Evolutionary conservation across 495 filamentous ascomycete genomes (phyloP), one percentile per base, ranked within the genome.

Genomic region (Trypethelium eluteriae): DNA sequence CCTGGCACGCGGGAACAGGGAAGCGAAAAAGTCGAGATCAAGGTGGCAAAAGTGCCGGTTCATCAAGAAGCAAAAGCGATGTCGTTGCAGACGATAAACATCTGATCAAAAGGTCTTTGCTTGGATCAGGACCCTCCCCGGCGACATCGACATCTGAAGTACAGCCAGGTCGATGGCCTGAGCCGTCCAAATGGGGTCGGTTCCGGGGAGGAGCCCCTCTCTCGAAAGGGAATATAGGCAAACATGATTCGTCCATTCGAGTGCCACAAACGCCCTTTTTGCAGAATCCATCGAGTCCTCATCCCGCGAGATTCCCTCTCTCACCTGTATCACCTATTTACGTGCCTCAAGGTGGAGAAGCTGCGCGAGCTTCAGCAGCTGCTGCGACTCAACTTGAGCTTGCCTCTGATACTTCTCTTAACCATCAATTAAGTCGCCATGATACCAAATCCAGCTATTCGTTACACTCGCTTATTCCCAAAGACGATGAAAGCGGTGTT

Each of bases 11-110:
- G 6, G 53, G 53, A 59, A 59, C 53, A 11, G 53, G 53, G 7
- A 59, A 59, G 53, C 53, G 53, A 59, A 59, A 59, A 59, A 59
- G 53, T 18, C 11, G 53, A 32, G 53, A 59, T 36, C 53, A 59
- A 34, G 32, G 53, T 59, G 32, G 53, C 53, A 59, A 59, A 36
- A 2, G 5, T 6, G 2, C 18, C 6, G 32, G 53, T 10, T 32
- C 53, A 7, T 59, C 53, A 18, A 59, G 32, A 0, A 34, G 53
- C 32, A 59, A 36, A 32, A 34, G 32, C 14, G 53, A 59, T 36
- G 49, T 5, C 16, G n/a, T 53, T 16, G 53, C 53, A 4, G 53
- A 59, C 18, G 53, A 59, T 14, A 59, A 59, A 59, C 10, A 34
- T 14, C 53, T 59, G 5, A 7, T 59, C 53, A 59, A 59, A 36